phyloP scores from a whole-genome alignment of 768 basidiomycete genomes.

The Hypholoma sublateritium region DNA sequence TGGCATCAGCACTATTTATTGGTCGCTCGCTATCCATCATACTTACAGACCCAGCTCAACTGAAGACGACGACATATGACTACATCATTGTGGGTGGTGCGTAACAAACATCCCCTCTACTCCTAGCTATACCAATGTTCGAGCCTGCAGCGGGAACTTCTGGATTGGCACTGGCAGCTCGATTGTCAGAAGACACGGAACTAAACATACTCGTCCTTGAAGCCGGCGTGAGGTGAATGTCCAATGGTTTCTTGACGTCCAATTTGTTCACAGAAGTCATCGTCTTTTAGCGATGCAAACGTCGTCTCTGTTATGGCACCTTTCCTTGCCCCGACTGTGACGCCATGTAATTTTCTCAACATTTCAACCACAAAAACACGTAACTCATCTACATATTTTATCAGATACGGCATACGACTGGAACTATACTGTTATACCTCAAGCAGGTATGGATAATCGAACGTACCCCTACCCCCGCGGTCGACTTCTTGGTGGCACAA shows the following conservation, averaged over 20 bases:
- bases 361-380: neutral
- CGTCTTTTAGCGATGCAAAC: slow-evolving; percentile 9
- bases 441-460: slow-evolving; percentile 25
- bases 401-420: slow-evolving; percentile 14
- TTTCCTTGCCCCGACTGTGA: slow-evolving; percentile 10
- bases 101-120: neutral
- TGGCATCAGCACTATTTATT: no score
- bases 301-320: slow-evolving; percentile 7
- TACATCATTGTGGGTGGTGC: slow-evolving; percentile 15
- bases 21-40: no score
- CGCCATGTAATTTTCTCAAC: slow-evolving; percentile 5
- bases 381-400: neutral
- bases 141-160: slow-evolving; percentile 37
- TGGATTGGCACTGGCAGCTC: slow-evolving; percentile 43
- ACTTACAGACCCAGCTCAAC: neutral
- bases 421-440: slow-evolving; percentile 28
- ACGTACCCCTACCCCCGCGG: slow-evolving; percentile 29
- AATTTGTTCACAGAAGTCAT: slow-evolving; percentile 8
- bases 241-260: neutral
- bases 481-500: slow-evolving; percentile 30
- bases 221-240: slow-evolving; percentile 28
- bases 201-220: slow-evolving; percentile 40
- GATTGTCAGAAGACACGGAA: slow-evolving; percentile 37
- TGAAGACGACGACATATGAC: slow-evolving; percentile 4
- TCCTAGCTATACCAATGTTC: neutral